Evolutionary conservation across 345 rosid genomes (phyloP).

Genomic region (Salix dunnii): DNA sequence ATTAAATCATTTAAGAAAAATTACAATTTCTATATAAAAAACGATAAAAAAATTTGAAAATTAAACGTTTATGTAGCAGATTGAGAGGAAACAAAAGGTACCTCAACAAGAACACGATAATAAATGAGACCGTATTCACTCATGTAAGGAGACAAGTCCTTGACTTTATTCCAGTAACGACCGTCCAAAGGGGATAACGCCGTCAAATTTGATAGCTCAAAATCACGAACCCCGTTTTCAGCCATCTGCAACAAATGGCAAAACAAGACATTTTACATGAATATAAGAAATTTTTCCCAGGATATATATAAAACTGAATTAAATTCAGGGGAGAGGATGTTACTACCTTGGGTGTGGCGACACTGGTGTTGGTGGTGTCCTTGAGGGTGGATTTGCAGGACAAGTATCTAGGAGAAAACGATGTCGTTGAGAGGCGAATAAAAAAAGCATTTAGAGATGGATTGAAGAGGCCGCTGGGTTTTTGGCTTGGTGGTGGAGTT

Average conservation of each 20-base stretch:
- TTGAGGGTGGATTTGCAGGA: slow-evolving; percentile 26
- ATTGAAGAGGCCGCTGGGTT: not conserved
- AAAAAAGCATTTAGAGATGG: slow-evolving; percentile 28
- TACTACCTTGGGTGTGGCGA: not conserved
- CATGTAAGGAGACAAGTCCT: slow-evolving; percentile 78
- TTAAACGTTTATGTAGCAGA: not conserved
- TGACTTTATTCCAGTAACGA: slow-evolving; percentile 82
- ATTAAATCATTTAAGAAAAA: not conserved
- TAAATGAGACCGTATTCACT: slow-evolving; percentile 85
- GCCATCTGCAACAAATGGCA: slow-evolving; percentile 31
- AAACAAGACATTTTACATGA: not conserved
- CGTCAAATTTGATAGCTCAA: slow-evolving; percentile 69
- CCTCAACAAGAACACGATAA: slow-evolving; percentile 86
- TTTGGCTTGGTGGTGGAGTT: not conserved
- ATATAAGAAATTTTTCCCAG: not conserved
- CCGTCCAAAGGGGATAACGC: slow-evolving; percentile 93
- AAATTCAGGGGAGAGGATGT: not conserved
- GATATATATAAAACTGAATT: not conserved
- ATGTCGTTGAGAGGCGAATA: slow-evolving; percentile 12
- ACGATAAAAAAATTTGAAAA: not conserved
- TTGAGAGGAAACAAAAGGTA: not conserved
- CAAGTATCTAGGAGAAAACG: slow-evolving; percentile 18
- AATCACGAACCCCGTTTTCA: slow-evolving; percentile 28
- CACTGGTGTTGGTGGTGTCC: slow-evolving; percentile 11
- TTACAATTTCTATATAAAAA: not conserved